A percentile compares a stretch with the other conserved stretches of the same genome.
These are phyloP conservation scores for Nicotiana tabacum DNA, from an alignment of 257 asterid genomes.

Conservation along the genomic window DNA sequence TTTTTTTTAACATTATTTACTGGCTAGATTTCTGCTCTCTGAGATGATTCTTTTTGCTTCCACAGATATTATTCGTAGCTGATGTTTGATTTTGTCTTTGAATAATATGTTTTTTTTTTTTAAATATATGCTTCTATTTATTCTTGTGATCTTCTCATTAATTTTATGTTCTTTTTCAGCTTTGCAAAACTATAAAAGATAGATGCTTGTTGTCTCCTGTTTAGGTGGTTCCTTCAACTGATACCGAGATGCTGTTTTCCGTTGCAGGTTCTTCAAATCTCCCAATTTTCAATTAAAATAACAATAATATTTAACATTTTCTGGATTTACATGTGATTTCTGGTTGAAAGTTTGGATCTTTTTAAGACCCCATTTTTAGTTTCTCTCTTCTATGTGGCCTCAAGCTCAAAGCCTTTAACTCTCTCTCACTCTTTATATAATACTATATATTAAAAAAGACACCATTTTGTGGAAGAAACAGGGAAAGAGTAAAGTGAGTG, in stretches of 20 bases:
- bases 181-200: slow-evolving; percentile 29
- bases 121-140: slow-evolving; percentile 12
- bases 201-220: slow-evolving; percentile 80
- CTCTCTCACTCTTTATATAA: neutral
- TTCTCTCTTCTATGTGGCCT: slow-evolving; percentile 17
- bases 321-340: slow-evolving; percentile 24
- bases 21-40: slow-evolving; percentile 22
- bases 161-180: slow-evolving; percentile 17
- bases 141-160: slow-evolving; percentile 22
- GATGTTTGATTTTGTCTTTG: slow-evolving; percentile 20
- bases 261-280: slow-evolving; percentile 40
- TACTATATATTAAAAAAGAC: neutral
- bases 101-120: slow-evolving; percentile 6
- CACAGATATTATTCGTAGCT: slow-evolving; percentile 43
- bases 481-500: slow-evolving; percentile 5
- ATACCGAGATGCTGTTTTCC: slow-evolving; percentile 77
- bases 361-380: slow-evolving; percentile 29
- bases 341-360: slow-evolving; percentile 38
- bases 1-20: slow-evolving; percentile 10
- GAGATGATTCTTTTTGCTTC: slow-evolving; percentile 38
- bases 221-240: slow-evolving; percentile 57
- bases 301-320: slow-evolving; percentile 31
- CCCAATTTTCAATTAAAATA: slow-evolving; percentile 19
- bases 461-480: neutral
- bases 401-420: neutral